These are phyloP conservation scores for Cerrena zonata DNA, from an alignment of 1,284 basidiomycete species.

Conservation along the genomic window DNA sequence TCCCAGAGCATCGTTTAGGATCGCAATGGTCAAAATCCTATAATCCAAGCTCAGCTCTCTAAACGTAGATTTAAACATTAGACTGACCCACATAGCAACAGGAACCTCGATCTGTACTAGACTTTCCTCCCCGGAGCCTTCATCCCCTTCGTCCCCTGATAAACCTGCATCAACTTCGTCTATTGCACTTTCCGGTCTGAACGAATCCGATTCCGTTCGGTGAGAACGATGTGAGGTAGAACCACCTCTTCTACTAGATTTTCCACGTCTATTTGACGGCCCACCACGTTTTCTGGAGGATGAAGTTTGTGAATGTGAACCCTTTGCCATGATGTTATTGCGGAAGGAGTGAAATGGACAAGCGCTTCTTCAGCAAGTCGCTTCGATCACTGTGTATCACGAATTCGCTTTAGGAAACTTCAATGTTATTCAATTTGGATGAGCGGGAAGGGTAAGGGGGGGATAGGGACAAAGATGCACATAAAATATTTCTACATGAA, in stretches of 20 bases:
- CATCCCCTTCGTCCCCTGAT: slow-evolving; percentile 18
- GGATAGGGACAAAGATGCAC: too few relatives aligned
- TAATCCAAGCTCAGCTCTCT: neutral
- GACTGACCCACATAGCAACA: slow-evolving; percentile 84
- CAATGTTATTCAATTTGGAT: too few relatives aligned
- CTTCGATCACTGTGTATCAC: too few relatives aligned
- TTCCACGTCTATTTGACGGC: neutral
- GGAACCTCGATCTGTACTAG: slow-evolving; percentile 50
- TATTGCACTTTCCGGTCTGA: slow-evolving; percentile 44
- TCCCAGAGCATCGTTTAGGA: slow-evolving; percentile 89
- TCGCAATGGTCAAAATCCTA: slow-evolving; percentile 98
- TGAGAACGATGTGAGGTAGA: neutral
- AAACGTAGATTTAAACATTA: neutral
- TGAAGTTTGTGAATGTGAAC: neutral
- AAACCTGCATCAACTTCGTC: slow-evolving; percentile 32
- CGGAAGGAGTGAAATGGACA: too few relatives aligned
- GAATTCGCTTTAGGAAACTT: too few relatives aligned
- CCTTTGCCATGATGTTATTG: neutral
- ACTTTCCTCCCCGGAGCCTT: neutral
- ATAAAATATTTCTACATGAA: neutral
- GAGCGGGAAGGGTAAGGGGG: too few relatives aligned
- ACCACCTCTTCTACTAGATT: neutral
- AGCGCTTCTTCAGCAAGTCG: too few relatives aligned
- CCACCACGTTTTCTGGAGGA: neutral
- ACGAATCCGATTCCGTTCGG: neutral